Evolutionary conservation across 1,139 yeast genomes (phyloP), one percentile per base, ranked within the genome.

Genomic region (Fermentozyma sake): DNA sequence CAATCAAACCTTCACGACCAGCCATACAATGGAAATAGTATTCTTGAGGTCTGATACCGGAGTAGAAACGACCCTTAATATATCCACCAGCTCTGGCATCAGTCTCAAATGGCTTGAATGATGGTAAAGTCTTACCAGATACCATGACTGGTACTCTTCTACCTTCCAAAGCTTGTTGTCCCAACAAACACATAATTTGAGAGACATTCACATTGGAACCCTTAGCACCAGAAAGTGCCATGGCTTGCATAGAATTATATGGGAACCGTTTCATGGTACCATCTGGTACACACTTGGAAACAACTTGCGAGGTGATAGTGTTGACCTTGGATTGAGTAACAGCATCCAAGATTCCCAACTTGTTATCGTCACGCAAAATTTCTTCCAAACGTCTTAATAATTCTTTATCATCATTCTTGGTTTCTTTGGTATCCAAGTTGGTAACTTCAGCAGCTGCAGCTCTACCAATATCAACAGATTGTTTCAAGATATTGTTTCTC

Each of bases 11-110:
- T 72, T 93, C 99, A 70, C 99, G 82, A 59, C 99, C 99, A 34
- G 99, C 99, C 99, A 93, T 93, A 72, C 98, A 91, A 68, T 93
- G 99, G 91, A 93, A 93, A 54, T 89, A 93, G 60, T 93, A 93
- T 58, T 93, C 99, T 63, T 93, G 99, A n/a, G 98, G 98, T 56
- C 86, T 79, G 44, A 93, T 84, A 59, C 98, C 98, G 20, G 97
- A 86, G 59, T 87, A 91, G 78, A 93, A 93, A 50, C 99, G 83
- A 39, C 95, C 94, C 54, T 91, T 85, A 53, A 93, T 86, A 55
- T 87, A 93, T 32, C 99, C 99, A 70, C 99, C 98, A 18, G 99
- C 97, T 55, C 94, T 76, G 5, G 97, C 96, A 56, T 86, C 91
- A 15, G 98, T 91, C 53, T 93, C 99, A 52, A 79, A 89, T 5